Conservation (phyloP, 805 yeast genomes). For the Yarrowia divulgata region DNA sequence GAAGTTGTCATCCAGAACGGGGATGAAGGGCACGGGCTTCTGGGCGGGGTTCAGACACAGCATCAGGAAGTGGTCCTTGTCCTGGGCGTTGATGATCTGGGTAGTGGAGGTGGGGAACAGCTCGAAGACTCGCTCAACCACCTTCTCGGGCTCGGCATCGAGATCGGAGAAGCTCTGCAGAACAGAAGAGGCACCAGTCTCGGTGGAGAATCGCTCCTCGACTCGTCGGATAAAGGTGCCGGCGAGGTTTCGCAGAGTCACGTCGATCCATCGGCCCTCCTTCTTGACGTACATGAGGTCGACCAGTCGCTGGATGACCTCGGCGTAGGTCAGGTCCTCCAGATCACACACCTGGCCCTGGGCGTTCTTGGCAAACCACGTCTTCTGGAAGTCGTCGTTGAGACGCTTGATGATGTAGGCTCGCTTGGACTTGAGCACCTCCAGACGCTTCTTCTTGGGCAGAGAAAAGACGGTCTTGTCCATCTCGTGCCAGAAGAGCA, state of each 20-base stretch:
- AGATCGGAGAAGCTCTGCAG: constrained; percentile 76
- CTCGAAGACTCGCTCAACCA: constrained; percentile 65
- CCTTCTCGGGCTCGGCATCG: constrained; percentile 64
- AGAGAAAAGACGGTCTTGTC: constrained; percentile 91
- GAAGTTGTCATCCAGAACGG: constrained; percentile 90
- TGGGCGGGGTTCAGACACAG: constrained; percentile 82
- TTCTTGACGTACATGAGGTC: constrained; percentile 86
- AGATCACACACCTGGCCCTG: constrained; percentile 83
- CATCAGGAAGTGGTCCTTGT: constrained; percentile 88
- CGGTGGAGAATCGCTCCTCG: constrained; percentile 89
- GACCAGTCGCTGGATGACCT: constrained; percentile 84
- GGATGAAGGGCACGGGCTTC: constrained; percentile 98
- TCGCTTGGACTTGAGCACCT: constrained; percentile 80
- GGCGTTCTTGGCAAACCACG: constrained; percentile 90
- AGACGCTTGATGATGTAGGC: constrained; percentile 83
- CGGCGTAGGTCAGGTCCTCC: constrained; percentile 94
- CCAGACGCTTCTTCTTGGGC: constrained; percentile 84
- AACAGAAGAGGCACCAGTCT: constrained; percentile 59
- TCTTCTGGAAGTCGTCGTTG: constrained; percentile 96
- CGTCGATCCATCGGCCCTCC: constrained; percentile 86
- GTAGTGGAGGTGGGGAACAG: constrained; percentile 76
- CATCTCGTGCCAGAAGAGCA: constrained; percentile 94
- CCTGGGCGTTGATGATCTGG: constrained; percentile 93
- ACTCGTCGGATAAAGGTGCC: constrained; percentile 90
- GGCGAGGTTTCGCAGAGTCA: constrained; percentile 80